These are phyloP conservation scores for Silybum marianum DNA, from an alignment of 129 eudicot species.

Conservation along the genomic window DNA sequence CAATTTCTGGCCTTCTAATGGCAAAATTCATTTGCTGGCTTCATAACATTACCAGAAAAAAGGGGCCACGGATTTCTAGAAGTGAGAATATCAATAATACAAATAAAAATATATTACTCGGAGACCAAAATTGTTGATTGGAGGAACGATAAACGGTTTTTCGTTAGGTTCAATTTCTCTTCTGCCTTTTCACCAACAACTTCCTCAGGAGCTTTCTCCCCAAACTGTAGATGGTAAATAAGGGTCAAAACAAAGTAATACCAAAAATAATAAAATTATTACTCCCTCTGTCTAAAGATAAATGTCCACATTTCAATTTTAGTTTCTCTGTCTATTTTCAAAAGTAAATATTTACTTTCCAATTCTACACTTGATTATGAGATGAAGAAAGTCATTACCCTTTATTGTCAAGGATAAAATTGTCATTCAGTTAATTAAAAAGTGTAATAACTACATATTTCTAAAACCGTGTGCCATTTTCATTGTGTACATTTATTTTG, in stretches of 20 bases:
- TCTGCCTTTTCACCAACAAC: constrained; percentile 85
- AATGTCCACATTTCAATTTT: too few relatives aligned
- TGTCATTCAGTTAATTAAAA: too few relatives aligned
- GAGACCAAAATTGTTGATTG: constrained; percentile 63
- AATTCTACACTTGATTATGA: too few relatives aligned
- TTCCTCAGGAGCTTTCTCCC: constrained; percentile 91
- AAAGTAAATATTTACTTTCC: too few relatives aligned
- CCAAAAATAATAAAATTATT: too few relatives aligned
- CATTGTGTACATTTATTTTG: too few relatives aligned
- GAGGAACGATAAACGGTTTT: constrained; percentile 75
- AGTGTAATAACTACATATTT: too few relatives aligned
- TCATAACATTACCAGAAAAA: not conserved
- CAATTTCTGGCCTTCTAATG: not conserved
- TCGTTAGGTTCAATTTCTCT: constrained; percentile 79
- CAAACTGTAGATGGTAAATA: constrained; percentile 56
- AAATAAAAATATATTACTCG: constrained; percentile 15
- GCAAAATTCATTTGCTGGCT: not conserved
- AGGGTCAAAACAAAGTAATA: not conserved
- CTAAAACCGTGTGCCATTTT: too few relatives aligned
- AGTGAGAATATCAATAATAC: not conserved
- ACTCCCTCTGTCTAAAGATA: too few relatives aligned
- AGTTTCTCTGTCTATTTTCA: too few relatives aligned
- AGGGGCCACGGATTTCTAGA: not conserved
- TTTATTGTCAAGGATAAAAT: too few relatives aligned
- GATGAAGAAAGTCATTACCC: not conserved